Conservation (phyloP, 768 basidiomycete genomes). For the Fibroporia radiculosa region DNA sequence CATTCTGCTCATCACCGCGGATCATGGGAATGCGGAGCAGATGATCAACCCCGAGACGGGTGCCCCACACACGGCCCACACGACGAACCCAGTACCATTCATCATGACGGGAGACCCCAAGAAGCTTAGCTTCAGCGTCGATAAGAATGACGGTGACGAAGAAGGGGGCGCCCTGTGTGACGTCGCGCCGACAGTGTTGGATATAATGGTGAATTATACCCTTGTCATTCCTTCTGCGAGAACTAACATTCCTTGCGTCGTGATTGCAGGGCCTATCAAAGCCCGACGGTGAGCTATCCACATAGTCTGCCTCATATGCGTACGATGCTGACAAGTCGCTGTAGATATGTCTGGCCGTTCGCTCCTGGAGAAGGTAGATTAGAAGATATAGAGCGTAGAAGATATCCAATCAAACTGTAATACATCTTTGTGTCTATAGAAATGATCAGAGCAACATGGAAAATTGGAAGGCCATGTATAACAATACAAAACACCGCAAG, state of each 20-base stretch:
- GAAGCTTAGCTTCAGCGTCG: slow-evolving; percentile 44
- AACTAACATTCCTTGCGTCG: neutral
- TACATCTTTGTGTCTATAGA: too few species aligned
- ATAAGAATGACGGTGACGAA: slow-evolving; percentile 41
- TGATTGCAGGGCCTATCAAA: slow-evolving; percentile 45
- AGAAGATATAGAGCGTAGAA: neutral
- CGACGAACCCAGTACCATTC: slow-evolving; percentile 85
- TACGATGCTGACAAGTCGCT: slow-evolving; percentile 3
- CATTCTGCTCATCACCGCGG: slow-evolving; percentile 81
- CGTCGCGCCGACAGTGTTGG: slow-evolving; percentile 85
- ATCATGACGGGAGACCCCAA: slow-evolving; percentile 69
- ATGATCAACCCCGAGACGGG: slow-evolving; percentile 82
- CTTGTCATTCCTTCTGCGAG: neutral
- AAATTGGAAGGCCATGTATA: too few species aligned
- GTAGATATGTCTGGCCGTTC: slow-evolving; percentile 25
- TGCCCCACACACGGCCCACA: slow-evolving; percentile 87
- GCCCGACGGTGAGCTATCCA: slow-evolving; percentile 49
- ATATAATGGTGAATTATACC: slow-evolving; percentile 44
- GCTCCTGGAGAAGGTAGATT: slow-evolving; percentile 19
- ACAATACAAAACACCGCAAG: too few species aligned
- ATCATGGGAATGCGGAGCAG: slow-evolving; percentile 95
- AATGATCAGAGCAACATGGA: too few species aligned
- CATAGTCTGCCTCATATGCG: neutral
- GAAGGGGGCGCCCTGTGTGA: slow-evolving; percentile 79
- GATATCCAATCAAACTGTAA: too few species aligned